Evolutionary conservation across 2,329 filamentous ascomycete species (phyloP).

Genomic region (Colletotrichum lindemuthianum): DNA sequence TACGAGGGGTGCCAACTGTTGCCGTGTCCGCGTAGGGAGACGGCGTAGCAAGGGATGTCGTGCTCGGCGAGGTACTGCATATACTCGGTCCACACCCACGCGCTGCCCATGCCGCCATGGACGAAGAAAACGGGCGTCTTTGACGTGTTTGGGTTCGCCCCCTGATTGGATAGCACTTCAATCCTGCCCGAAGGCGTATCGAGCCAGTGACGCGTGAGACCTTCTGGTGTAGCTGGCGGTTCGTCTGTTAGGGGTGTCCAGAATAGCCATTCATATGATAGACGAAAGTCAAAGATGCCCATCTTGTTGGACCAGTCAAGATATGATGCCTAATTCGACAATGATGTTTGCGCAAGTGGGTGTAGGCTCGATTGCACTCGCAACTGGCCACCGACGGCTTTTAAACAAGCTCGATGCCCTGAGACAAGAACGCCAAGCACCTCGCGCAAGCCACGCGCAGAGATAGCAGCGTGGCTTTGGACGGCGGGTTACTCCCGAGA

Average conservation of each 20-base stretch:
- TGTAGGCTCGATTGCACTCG: background rate
- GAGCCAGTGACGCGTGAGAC: slow-evolving; percentile 56
- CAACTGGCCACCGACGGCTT: slow-evolving; percentile 1
- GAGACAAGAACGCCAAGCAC: slow-evolving; percentile 2
- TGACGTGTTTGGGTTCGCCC: slow-evolving; percentile 35
- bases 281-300: slow-evolving; percentile 41
- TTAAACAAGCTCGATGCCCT: background rate
- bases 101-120: slow-evolving; percentile 65
- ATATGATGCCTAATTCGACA: no score
- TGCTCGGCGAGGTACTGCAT: slow-evolving; percentile 57
- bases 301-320: background rate
- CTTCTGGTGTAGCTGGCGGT: slow-evolving; percentile 46
- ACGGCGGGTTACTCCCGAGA: slow-evolving; percentile 10
- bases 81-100: slow-evolving; percentile 63
- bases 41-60: slow-evolving; percentile 60
- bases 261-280: slow-evolving; percentile 46
- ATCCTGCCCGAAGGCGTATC: slow-evolving; percentile 55
- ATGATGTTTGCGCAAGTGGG: no score
- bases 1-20: slow-evolving; percentile 62
- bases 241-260: slow-evolving; percentile 42
- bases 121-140: slow-evolving; percentile 58
- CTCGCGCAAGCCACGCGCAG: slow-evolving; percentile 16
- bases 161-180: slow-evolving; percentile 59
- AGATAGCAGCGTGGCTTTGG: background rate
- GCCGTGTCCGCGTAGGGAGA: slow-evolving; percentile 64